Evolutionary conservation across 164 flowering plant genomes (phyloP), one percentile per base, ranked within the genome.

Genomic region (Stephania japonica): DNA sequence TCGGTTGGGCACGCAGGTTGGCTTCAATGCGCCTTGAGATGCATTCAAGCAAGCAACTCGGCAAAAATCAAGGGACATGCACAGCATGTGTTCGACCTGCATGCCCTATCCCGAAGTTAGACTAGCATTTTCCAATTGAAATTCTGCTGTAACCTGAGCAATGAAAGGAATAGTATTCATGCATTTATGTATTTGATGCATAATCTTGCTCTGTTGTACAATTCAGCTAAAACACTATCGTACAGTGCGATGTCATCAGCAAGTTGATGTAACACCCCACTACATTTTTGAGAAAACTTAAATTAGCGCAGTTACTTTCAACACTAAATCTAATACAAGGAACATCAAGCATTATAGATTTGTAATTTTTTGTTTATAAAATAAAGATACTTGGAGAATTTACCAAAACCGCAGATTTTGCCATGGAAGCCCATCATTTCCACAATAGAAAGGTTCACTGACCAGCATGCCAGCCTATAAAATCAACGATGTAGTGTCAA

Each of bases 391-490:
- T n/a, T 16, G 25, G 21, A 63, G 56, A 61, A 74, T 61, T 76
- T 85, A 94, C 99, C 99, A 94, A 79, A 94, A 92, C 44, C 94
- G 91, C 76, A 94, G 82, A 73, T 86, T 88, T 76, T 90, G 92
- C 99, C 99, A 94, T 67, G 99, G 99, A 80, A 94, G 97, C 81
- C 84, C 85, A 10, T 94, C 98, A 78, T 75, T 79, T 72, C 93
- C 98, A 82, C 62, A 80, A 71, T 94, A 92, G 78, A 86, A 94
- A 19, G 99, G 99, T 74, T 92, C 99, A 67, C 87, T 93, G 77
- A 94, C 67, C 65, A 94, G 75, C 66, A 94, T 70, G 75, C 91
- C 92, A 80, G 91, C 88, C 99, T 94, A 80, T 74, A 76, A 70
- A 32, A 71, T 59, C 63, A 64, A 69, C 71, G 47, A 75, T n/a